These are phyloP conservation scores for Nematodospora valgi DNA, from an alignment of 805 yeast species.

Conservation along the genomic window DNA sequence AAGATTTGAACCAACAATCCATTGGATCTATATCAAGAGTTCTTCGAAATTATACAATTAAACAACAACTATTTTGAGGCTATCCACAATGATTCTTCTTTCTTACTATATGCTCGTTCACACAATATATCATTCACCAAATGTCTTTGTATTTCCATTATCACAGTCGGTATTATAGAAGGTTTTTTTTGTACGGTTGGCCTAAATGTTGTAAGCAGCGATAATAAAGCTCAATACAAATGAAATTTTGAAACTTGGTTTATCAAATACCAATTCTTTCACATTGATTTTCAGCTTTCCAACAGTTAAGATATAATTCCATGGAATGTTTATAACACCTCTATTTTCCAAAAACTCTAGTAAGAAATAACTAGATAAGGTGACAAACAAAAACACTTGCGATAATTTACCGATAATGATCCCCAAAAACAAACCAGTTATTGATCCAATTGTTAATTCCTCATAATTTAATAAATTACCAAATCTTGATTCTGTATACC, in stretches of 20 bases:
- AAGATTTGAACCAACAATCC: no score
- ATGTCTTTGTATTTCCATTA: no score
- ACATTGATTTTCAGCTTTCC: constrained; percentile 42
- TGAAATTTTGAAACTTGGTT: constrained; percentile 59
- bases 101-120: no score
- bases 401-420: constrained; percentile 59
- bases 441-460: constrained; percentile 61
- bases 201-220: constrained; percentile 52
- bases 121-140: no score
- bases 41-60: no score
- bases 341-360: constrained; percentile 55
- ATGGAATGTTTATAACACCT: constrained; percentile 48
- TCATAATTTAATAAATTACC: constrained; percentile 54
- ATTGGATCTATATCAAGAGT: no score
- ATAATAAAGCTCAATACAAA: constrained; percentile 53
- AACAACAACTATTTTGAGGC: no score
- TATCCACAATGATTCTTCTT: no score
- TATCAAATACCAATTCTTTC: constrained; percentile 49
- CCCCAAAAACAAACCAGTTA: constrained; percentile 59
- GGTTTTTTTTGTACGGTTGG: not conserved
- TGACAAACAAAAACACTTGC: constrained; percentile 47
- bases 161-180: no score
- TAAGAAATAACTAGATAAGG: constrained; percentile 43
- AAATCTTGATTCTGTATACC: constrained; percentile 19
- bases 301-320: constrained; percentile 32